A percentile compares a stretch with the other conserved stretches of the same genome.
Conservation (phyloP, 225 moss, liverwort and hornwort species). For the Neckera pumila region DNA sequence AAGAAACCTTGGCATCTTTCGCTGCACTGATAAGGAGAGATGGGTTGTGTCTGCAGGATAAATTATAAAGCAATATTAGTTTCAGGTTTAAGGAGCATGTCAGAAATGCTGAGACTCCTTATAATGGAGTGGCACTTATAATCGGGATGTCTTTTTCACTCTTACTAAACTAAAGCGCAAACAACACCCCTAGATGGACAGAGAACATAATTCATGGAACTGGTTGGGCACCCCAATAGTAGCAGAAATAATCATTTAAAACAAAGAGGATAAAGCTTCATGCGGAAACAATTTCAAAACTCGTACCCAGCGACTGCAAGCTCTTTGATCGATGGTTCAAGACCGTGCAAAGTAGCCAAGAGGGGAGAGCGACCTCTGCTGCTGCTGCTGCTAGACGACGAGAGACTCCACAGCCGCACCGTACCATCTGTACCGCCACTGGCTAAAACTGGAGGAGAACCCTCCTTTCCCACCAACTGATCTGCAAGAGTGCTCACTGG, state of each 20-base stretch:
- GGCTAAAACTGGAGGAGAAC: constrained; percentile 49
- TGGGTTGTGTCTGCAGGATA: constrained; percentile 43
- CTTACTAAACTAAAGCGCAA: not conserved
- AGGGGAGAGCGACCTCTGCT: constrained; percentile 54
- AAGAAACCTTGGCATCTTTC: constrained; percentile 45
- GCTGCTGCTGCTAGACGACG: constrained; percentile 19
- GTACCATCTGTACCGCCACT: constrained; percentile 73
- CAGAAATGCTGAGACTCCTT: not conserved
- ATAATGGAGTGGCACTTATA: not conserved
- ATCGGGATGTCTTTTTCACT: not conserved
- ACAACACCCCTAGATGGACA: not conserved
- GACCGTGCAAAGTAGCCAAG: constrained; percentile 50
- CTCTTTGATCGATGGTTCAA: constrained; percentile 53
- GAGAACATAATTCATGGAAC: not conserved
- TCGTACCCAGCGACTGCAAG: constrained; percentile 46
- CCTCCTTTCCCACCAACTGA: constrained; percentile 45
- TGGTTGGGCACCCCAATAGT: not conserved
- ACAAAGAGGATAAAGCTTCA: not conserved
- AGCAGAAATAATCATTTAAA: not conserved
- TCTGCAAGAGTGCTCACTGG: constrained; percentile 63
- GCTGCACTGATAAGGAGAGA: constrained; percentile 63
- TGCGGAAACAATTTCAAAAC: not conserved
- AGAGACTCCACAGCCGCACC: constrained; percentile 58
- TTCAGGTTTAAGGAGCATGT: not conserved
- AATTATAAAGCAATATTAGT: not conserved